Base-by-base conservation (phyloP, 1,139 yeast genomes). In the Geotrichum klebahnii region DNA sequence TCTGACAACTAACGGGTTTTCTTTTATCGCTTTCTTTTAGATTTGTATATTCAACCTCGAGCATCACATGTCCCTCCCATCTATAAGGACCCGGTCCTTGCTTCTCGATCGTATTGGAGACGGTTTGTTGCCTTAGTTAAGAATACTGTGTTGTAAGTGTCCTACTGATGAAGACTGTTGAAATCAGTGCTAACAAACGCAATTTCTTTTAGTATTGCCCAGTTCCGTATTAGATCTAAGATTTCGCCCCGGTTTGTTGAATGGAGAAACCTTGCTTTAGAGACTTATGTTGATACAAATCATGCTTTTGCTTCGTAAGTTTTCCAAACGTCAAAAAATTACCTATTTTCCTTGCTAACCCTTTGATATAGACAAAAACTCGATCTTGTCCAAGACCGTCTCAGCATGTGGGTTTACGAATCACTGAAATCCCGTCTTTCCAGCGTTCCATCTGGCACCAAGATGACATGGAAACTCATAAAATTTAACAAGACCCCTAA, bases 251-350 rank as follows among this genome's bases (percentile, higher is more conserved):
- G 80, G 43, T 82, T 82, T 64, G 68, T 80, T 43, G 75, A 79
- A 54, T 84, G 90, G 90, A 82, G 82, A 63, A 84, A 84, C 64
- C 76, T 76, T 42, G 88, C 89, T 14, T 77, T 84, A 55, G 84
- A 83, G 58, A 72, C 71, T 47, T 84, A 79, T 62, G 81, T 81
- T 29, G 74, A 76, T 50, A 81, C 84, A 16, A 84, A 84, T 67
- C 77, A 78, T 59, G 81, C 84, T 3, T 84, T 84, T 69, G 86
- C 88, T 0, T 58, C 68, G 14, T 54, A 60, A 2, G 64, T 50
- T 6, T 17, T 28, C 23, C 64, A 6, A 67, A 17, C 38, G 22
- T n/a, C 17, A n/a, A n/a, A n/a, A n/a, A n/a, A n/a, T n/a, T n/a
- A n/a, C 38, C 66, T 52, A 58, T 56, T 51, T 59, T 58, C 49